phyloP scores from a whole-genome alignment of 2,329 filamentous ascomycete species.

The Salinomyces thailandicus region DNA sequence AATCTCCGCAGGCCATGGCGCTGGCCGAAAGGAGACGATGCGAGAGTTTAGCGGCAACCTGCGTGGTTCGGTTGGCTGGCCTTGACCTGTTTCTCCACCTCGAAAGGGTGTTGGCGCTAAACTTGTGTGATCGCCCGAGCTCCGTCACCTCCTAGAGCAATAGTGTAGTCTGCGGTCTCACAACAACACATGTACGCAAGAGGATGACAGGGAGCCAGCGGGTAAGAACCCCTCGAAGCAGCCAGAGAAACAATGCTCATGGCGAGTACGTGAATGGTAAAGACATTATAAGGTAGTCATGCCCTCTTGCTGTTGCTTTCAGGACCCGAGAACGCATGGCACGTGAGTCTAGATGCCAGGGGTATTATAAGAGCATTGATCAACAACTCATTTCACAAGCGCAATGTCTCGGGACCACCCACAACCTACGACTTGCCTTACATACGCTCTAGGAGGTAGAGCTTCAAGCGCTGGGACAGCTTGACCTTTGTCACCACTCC shows the following conservation, averaged over 20 bases:
- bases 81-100: background rate
- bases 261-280: background rate
- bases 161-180: background rate
- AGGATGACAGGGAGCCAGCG: too few relatives aligned
- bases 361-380: slow-evolving; percentile 11
- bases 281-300: too few relatives aligned
- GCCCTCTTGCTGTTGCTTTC: background rate
- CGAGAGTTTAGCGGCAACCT: background rate
- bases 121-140: background rate
- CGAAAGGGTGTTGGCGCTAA: background rate
- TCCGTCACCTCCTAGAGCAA: background rate
- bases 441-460: too few relatives aligned
- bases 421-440: slow-evolving; percentile 9
- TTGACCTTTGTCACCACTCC: background rate
- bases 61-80: background rate
- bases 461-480: slow-evolving; percentile 6
- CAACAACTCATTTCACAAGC: slow-evolving; percentile 20
- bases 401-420: slow-evolving; percentile 14
- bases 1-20: background rate
- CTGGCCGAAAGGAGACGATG: background rate
- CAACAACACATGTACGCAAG: too few relatives aligned
- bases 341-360: slow-evolving; percentile 7
- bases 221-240: too few relatives aligned
- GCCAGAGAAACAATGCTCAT: too few relatives aligned
- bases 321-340: slow-evolving; percentile 2